phyloP scores from a whole-genome alignment of 495 filamentous ascomycete species.

The Parachaetomium inaequale region DNA sequence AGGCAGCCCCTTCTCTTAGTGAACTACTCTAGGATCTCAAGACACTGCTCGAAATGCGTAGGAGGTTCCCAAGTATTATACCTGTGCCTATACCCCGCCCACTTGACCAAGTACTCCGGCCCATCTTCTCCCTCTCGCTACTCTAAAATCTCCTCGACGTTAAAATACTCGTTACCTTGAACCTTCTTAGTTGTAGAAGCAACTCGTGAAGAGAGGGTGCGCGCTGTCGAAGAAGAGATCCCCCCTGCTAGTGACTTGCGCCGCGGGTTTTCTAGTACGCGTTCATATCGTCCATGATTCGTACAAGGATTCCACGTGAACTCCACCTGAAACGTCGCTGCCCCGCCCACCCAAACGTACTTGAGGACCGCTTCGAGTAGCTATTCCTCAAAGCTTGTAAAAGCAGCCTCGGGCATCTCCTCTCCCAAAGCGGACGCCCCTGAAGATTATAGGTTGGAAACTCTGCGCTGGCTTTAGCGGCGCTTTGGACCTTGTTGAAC shows the following conservation, averaged over 20 bases:
- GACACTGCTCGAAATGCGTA: constrained; percentile 15
- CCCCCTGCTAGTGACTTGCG: constrained; percentile 21
- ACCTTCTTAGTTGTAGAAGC: constrained; percentile 17
- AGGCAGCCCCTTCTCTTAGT: too few species aligned
- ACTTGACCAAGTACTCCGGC: constrained; percentile 11
- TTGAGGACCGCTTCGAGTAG: constrained; percentile 9
- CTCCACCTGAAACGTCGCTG: constrained; percentile 3
- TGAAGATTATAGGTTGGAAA: constrained; percentile 11
- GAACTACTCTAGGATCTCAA: constrained; percentile 18
- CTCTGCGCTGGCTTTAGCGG: not conserved
- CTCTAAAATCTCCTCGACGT: not conserved
- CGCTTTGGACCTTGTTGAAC: not conserved
- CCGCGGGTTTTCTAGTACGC: constrained; percentile 13
- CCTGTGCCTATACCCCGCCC: constrained; percentile 17
- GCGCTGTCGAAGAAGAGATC: constrained; percentile 18
- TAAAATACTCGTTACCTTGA: constrained; percentile 13
- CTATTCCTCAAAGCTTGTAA: constrained; percentile 17
- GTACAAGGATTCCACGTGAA: constrained; percentile 14
- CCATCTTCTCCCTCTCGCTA: not conserved
- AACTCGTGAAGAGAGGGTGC: constrained; percentile 18
- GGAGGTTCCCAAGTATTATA: constrained; percentile 21
- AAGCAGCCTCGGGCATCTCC: constrained; percentile 11
- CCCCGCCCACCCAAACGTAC: not conserved
- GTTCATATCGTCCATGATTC: constrained; percentile 15
- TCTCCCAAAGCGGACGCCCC: constrained; percentile 10